Percentiles rank a stretch among this genome's conserved stretches.
Conservation (phyloP, 805 yeast species). For the Candida endomychidarum region DNA sequence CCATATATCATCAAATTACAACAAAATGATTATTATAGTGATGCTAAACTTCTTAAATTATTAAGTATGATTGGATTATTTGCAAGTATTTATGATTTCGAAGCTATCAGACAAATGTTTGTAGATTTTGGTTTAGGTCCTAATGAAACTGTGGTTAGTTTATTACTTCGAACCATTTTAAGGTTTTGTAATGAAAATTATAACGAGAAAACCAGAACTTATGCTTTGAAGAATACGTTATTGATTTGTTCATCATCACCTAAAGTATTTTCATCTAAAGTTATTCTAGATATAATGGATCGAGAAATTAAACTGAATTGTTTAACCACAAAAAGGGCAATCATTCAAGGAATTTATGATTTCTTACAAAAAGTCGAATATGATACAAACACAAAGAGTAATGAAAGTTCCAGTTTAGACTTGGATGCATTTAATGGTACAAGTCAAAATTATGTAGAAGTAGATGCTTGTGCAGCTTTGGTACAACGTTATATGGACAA, state of each 20-base stretch:
- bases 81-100: conserved; percentile 69
- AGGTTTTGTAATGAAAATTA: conserved; percentile 45
- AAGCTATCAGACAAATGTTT: conserved; percentile 30
- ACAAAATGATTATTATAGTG: conserved; percentile 25
- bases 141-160: conserved; percentile 56
- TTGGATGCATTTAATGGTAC: conserved; percentile 54
- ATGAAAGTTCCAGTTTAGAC: conserved; percentile 41
- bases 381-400: conserved; percentile 41
- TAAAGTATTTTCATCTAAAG: conserved; percentile 58
- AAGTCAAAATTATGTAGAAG: conserved; percentile 49
- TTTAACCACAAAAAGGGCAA: conserved; percentile 45
- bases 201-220: conserved; percentile 39
- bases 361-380: conserved; percentile 60
- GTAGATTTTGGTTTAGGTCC: conserved; percentile 43
- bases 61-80: conserved; percentile 66
- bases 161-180: conserved; percentile 59
- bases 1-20: conserved; percentile 22
- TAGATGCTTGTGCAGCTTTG: conserved; percentile 72
- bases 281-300: conserved; percentile 54
- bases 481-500: conserved; percentile 59
- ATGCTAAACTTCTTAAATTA: conserved; percentile 52
- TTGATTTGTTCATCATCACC: conserved; percentile 63
- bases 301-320: conserved; percentile 41
- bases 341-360: conserved; percentile 56
- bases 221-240: conserved; percentile 58